Percentiles rank a stretch among this genome's conserved stretches.
phyloP scores from a whole-genome alignment of 371 early-diverging fungal genomes.

The Mortierella sp. region DNA sequence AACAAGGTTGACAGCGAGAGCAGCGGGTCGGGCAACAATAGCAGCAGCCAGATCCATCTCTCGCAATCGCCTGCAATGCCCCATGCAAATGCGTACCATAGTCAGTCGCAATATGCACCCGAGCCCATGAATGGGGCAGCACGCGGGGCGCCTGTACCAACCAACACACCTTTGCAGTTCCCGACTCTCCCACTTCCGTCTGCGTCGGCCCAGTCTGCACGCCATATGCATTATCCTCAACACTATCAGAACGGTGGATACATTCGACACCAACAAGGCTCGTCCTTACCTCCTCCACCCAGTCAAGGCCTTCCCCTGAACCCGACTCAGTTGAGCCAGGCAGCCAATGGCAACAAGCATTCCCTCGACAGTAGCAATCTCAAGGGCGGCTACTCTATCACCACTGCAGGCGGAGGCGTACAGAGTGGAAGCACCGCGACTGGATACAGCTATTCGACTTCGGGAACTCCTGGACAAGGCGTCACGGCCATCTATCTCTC shows the following conservation, averaged over 20 bases:
- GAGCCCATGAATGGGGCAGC: constrained; percentile 12
- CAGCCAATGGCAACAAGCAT: constrained; percentile 16
- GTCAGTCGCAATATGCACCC: not conserved
- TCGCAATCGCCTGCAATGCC: constrained; percentile 19
- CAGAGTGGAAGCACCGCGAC: constrained; percentile 23
- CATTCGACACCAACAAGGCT: constrained; percentile 15
- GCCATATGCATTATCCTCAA: constrained; percentile 23
- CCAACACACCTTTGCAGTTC: constrained; percentile 28
- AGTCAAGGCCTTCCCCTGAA: constrained; percentile 25
- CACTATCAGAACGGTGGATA: constrained; percentile 18
- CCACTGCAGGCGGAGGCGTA: constrained; percentile 10
- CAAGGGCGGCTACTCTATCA: constrained; percentile 6
- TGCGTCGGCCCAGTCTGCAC: constrained; percentile 33
- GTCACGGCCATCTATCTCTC: constrained; percentile 51
- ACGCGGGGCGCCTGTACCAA: not conserved
- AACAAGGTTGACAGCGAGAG: constrained; percentile 44
- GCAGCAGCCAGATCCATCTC: constrained; percentile 40
- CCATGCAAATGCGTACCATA: not conserved
- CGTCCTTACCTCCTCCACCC: constrained; percentile 33
- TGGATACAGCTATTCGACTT: constrained; percentile 38
- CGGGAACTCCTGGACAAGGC: constrained; percentile 17
- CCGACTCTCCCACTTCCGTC: constrained; percentile 46
- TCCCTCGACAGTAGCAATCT: constrained; percentile 14
- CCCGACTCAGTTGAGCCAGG: constrained; percentile 13
- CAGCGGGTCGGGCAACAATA: constrained; percentile 40